phyloP scores from a whole-genome alignment of 306 rosid species.

The Begonia peltatifolia region DNA sequence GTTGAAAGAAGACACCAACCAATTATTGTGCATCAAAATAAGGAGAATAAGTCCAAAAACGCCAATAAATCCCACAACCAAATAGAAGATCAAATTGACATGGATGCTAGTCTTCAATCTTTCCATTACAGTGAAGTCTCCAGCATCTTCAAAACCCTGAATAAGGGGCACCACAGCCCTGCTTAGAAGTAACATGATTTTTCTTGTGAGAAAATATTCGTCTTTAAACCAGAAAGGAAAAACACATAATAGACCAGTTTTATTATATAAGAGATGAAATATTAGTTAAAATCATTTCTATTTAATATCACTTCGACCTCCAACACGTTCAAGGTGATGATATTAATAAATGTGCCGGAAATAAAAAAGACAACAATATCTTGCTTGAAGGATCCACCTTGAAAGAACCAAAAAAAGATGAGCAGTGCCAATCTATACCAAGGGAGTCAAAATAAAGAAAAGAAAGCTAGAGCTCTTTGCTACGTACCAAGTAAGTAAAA shows the following conservation, averaged over 20 bases:
- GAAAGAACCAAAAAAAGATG: too few relatives aligned
- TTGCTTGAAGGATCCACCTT: too few relatives aligned
- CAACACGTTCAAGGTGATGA: too few relatives aligned
- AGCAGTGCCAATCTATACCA: too few relatives aligned
- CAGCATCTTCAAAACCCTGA: constrained; percentile 99
- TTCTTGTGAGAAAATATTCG: constrained; percentile 29
- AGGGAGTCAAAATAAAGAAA: too few relatives aligned
- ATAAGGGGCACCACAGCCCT: constrained; percentile 99
- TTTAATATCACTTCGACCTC: too few relatives aligned
- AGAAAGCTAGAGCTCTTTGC: too few relatives aligned
- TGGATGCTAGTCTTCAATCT: constrained; percentile 92
- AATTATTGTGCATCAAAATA: constrained; percentile 35
- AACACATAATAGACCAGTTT: background rate
- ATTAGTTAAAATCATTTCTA: too few relatives aligned
- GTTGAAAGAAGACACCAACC: constrained; percentile 35
- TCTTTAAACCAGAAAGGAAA: constrained; percentile 6
- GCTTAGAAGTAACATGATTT: constrained; percentile 37
- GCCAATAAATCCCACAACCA: constrained; percentile 69
- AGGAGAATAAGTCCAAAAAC: constrained; percentile 66
- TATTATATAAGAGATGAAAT: too few relatives aligned
- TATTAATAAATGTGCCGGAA: too few relatives aligned
- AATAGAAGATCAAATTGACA: constrained; percentile 74
- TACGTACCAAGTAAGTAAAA: constrained; percentile 70
- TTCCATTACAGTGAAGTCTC: constrained; percentile 76
- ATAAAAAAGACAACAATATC: too few relatives aligned